Conservation (phyloP, 495 filamentous ascomycete genomes). For the Xylaria flabelliformis region DNA sequence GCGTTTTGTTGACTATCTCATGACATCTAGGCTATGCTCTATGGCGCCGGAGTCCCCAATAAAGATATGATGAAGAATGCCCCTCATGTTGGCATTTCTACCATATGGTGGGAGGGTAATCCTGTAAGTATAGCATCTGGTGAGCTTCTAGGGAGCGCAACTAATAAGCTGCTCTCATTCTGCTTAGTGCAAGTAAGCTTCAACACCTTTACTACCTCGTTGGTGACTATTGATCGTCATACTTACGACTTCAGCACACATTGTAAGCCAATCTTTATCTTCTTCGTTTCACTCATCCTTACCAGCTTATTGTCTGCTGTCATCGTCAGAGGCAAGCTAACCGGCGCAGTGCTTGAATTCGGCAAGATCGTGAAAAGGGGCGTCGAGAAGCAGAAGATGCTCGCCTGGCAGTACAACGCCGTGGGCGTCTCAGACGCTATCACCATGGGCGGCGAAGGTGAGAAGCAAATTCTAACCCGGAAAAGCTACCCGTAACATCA, state of each 20-base stretch:
- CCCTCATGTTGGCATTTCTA: slow-evolving; percentile 87
- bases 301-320: not conserved
- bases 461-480: slow-evolving; percentile 25
- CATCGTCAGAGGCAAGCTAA: slow-evolving; percentile 19
- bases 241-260: slow-evolving; percentile 49
- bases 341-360: slow-evolving; percentile 74
- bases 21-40: slow-evolving; percentile 81
- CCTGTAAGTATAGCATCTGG: slow-evolving; percentile 47
- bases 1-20: not conserved
- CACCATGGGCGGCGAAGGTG: slow-evolving; percentile 95
- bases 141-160: not conserved
- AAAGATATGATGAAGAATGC: slow-evolving; percentile 85
- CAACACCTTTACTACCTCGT: not conserved
- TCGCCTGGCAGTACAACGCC: slow-evolving; percentile 94
- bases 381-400: slow-evolving; percentile 81
- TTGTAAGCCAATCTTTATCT: slow-evolving; percentile 41
- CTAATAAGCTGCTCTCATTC: not conserved
- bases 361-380: slow-evolving; percentile 89
- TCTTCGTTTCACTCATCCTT: not conserved
- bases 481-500: not conserved
- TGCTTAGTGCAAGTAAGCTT: slow-evolving; percentile 25
- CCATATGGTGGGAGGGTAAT: slow-evolving; percentile 99
- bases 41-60: slow-evolving; percentile 88
- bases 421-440: slow-evolving; percentile 93
- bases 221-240: not conserved